Evolutionary conservation across 192 early-diverging fungal species (phyloP).

Genomic region (Funneliformis geosporum): DNA sequence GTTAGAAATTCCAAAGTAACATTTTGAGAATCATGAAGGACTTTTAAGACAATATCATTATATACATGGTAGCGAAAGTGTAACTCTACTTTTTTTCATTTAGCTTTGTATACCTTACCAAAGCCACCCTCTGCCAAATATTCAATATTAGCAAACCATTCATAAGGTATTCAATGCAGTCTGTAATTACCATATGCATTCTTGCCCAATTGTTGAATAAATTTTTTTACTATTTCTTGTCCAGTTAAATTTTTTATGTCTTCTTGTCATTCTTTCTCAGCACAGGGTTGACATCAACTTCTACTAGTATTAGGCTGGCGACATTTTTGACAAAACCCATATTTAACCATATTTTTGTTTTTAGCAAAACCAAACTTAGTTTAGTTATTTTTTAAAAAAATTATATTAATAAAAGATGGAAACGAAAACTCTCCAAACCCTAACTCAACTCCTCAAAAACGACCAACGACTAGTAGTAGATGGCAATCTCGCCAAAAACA

Average conservation of each 20-base stretch:
- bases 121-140: background rate
- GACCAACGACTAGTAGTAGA: background rate
- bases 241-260: background rate
- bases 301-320: slow-evolving; percentile 13
- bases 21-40: slow-evolving; percentile 18
- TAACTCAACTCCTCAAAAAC: slow-evolving; percentile 1
- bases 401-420: no score
- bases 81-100: background rate
- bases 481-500: background rate
- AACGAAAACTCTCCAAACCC: background rate
- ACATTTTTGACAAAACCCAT: slow-evolving; percentile 15
- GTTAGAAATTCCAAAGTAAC: slow-evolving; percentile 20
- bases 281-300: slow-evolving; percentile 24
- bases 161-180: slow-evolving; percentile 15
- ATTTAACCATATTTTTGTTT: background rate
- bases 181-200: background rate
- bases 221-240: slow-evolving; percentile 15
- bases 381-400: no score
- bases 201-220: background rate
- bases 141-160: slow-evolving; percentile 20
- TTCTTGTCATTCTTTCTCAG: slow-evolving; percentile 24
- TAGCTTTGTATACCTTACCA: slow-evolving; percentile 17
- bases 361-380: no score
- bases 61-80: no score
- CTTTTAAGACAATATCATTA: background rate